Percentiles rank a stretch among this genome's conserved stretches.
These are phyloP conservation scores for Henckelia pumila DNA, from an alignment of 257 asterid genomes.

Conservation along the genomic window DNA sequence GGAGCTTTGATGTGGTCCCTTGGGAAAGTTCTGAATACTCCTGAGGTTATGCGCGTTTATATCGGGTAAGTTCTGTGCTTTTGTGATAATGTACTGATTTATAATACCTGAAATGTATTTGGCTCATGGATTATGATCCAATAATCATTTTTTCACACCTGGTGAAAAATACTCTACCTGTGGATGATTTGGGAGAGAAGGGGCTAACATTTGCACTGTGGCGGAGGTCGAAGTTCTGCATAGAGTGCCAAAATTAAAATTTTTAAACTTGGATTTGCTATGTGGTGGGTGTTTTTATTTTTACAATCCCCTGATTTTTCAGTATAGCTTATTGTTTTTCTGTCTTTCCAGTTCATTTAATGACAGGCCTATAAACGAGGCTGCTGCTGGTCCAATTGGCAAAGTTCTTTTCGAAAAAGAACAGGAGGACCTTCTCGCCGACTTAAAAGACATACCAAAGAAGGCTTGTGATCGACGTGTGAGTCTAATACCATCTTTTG, in stretches of 20 bases:
- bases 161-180: not conserved
- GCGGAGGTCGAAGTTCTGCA: not conserved
- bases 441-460: conserved; percentile 83
- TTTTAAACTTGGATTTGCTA: not conserved
- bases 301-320: not conserved
- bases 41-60: conserved; percentile 89
- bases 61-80: conserved; percentile 61
- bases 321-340: conserved; percentile 6
- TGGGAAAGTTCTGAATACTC: conserved; percentile 93
- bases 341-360: conserved; percentile 63
- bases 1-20: conserved; percentile 99
- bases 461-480: conserved; percentile 97
- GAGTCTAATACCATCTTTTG: conserved; percentile 20
- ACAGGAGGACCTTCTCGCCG: conserved; percentile 77
- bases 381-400: conserved; percentile 78
- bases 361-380: conserved; percentile 78
- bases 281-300: conserved; percentile 7
- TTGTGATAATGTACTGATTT: not conserved
- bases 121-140: not conserved
- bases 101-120: conserved; percentile 6
- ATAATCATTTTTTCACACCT: not conserved
- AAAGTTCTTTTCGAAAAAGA: conserved; percentile 85
- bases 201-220: not conserved
- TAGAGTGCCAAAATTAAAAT: not conserved
- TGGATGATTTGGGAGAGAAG: not conserved